These are phyloP conservation scores for Pleurotus eryngii DNA, from an alignment of 768 basidiomycete genomes.

Conservation along the genomic window DNA sequence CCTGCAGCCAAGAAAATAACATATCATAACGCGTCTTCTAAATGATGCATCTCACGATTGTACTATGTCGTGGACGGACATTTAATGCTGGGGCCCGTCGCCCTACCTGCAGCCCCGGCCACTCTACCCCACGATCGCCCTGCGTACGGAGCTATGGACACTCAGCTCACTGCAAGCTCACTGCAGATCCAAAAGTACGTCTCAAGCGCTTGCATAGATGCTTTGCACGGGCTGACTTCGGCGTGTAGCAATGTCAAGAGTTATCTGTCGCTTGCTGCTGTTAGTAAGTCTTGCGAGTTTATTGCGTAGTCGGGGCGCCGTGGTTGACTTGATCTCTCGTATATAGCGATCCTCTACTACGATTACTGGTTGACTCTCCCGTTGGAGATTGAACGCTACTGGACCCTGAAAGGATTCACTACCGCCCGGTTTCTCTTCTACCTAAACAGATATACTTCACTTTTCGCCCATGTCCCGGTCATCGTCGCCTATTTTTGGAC, in stretches of 20 bases:
- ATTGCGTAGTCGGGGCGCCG: no score
- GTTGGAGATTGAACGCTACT: constrained; percentile 40
- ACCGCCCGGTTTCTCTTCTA: constrained; percentile 36
- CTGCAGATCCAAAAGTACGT: constrained; percentile 3
- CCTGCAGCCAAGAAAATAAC: no score
- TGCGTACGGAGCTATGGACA: background rate
- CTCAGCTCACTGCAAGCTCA: background rate
- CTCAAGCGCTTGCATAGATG: no score
- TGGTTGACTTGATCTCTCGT: no score
- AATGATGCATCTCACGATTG: background rate
- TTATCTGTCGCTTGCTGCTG: constrained; percentile 3
- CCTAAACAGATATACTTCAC: constrained; percentile 37
- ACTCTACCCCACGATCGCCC: no score
- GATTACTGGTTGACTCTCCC: constrained; percentile 45
- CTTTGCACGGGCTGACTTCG: no score
- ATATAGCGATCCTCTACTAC: constrained; percentile 35
- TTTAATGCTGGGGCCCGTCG: background rate
- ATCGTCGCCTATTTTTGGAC: constrained; percentile 31
- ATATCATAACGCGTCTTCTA: background rate
- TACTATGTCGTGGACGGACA: background rate
- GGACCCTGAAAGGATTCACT: constrained; percentile 28
- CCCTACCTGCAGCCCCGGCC: no score
- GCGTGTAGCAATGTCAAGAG: constrained; percentile 1
- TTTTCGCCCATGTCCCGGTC: constrained; percentile 36
- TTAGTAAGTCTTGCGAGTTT: background rate